Evolutionary conservation across 2,329 filamentous ascomycete genomes (phyloP), one percentile per base, ranked within the genome.

Genomic region (Juglanconis sp.): DNA sequence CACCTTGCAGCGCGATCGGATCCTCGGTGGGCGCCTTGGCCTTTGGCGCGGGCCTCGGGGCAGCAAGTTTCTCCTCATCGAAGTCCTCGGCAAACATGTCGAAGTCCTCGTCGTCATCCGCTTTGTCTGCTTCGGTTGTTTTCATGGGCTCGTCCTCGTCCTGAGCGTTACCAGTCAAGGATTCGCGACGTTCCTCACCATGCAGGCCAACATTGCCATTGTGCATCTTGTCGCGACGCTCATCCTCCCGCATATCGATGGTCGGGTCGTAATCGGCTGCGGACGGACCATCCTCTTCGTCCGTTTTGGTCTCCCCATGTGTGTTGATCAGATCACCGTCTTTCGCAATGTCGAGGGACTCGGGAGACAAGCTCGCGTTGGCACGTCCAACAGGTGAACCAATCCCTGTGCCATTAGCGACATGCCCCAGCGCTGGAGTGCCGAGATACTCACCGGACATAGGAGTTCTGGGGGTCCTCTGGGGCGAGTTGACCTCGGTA

Each of bases 201-300:
- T 82, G 79, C 53, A 81, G 70, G n/a, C 76, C 74, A 38, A 77
- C 79, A 59, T 84, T 82, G 55, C 81, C 81, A 62, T 86, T 81
- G 61, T 87, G 83, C 67, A 86, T 80, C 65, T 87, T 87, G 68
- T 90, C 86, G 59, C 88, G 86, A 61, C 86, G 81, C 68, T 87
- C 86, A 67, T 96, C 92, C 72, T 96, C 91, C 71, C 89, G 82
- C 90, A 94, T 95, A 70, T 97, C 93, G 66, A 87, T 81, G 1
- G 88, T 95, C 1, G 93, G 93, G 70, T 96, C 91, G 71, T 96
- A 96, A 73, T 96, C 91, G 61, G 92, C 92, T 50, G 93, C 93
- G n/a, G 92, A 96, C 5, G 91, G 90, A 6, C 89, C 91, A 68
- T 95, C 89, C 64, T 85, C 83, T 2, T 80, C 78, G 10, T 70